Evolutionary conservation across 1,284 basidiomycete genomes (phyloP).

Genomic region (Wolfiporia cocos): DNA sequence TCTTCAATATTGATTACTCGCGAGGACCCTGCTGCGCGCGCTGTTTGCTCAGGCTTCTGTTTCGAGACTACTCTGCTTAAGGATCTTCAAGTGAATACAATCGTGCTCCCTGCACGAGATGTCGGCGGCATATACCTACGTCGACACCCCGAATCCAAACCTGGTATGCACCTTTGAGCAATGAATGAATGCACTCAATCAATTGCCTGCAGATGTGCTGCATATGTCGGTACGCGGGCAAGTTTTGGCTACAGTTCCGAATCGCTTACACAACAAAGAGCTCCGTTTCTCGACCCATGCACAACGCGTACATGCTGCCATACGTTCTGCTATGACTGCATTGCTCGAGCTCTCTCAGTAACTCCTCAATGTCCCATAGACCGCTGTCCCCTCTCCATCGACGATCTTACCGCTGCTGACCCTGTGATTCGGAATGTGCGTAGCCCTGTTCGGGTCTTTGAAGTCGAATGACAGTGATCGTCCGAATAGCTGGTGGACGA

Average conservation of each 20-base stretch:
- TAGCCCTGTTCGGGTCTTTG: conserved; percentile 11
- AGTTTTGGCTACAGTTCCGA: neutral
- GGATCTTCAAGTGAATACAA: too few species aligned
- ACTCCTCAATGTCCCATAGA: conserved; percentile 79
- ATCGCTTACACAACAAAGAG: conserved; percentile 29
- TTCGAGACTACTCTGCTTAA: too few species aligned
- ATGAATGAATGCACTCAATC: too few species aligned
- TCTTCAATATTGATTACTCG: too few species aligned
- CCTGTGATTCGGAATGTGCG: conserved; percentile 70
- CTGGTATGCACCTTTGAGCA: conserved; percentile 42
- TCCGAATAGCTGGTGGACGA: conserved; percentile 74
- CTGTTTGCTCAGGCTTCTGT: too few species aligned
- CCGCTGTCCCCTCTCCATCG: conserved; percentile 50
- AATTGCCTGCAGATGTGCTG: conserved; percentile 58
- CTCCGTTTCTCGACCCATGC: conserved; percentile 71
- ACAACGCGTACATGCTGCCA: conserved; percentile 73
- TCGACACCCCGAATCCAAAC: conserved; percentile 51
- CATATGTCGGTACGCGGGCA: conserved; percentile 68
- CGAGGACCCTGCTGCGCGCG: too few species aligned
- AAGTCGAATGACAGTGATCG: neutral
- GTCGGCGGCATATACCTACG: conserved; percentile 35
- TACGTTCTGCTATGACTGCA: conserved; percentile 80
- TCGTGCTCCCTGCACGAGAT: conserved; percentile 4
- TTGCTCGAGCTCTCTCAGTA: conserved; percentile 56
- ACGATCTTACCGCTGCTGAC: conserved; percentile 55